Evolutionary conservation across 352 stramenopile genomes (phyloP).

Genomic region (Globisporangium perplexum): DNA sequence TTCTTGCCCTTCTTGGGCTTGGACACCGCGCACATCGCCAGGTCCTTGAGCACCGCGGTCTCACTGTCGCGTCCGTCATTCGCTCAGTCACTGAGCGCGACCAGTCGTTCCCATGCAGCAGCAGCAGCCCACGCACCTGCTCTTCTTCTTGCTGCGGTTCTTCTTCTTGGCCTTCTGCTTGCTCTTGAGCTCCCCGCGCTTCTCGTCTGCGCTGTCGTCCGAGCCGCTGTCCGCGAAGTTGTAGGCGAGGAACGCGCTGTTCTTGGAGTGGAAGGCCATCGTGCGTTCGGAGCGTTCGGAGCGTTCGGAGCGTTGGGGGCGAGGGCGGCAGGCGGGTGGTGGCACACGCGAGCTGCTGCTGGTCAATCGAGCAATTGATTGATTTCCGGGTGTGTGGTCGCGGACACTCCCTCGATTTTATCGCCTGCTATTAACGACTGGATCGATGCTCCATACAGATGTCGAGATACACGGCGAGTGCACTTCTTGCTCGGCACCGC

Average conservation of each 20-base stretch:
- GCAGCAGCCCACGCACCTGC: no score
- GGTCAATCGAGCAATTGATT: neutral
- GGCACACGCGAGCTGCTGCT: neutral
- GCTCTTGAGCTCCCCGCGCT: conserved; percentile 37
- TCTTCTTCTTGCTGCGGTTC: conserved; percentile 71
- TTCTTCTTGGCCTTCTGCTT: conserved; percentile 78
- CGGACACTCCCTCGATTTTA: neutral
- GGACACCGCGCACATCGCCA: conserved; percentile 58
- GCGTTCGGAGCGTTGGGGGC: neutral
- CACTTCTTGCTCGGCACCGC: no score
- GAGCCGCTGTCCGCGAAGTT: conserved; percentile 37
- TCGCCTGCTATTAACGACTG: neutral
- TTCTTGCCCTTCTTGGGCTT: conserved; percentile 64
- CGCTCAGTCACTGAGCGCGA: neutral
- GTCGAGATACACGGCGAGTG: neutral
- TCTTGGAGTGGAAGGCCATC: conserved; percentile 23
- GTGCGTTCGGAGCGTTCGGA: no score
- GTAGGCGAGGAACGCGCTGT: conserved; percentile 69
- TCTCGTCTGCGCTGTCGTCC: conserved; percentile 52
- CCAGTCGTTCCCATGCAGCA: no score
- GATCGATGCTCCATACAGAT: neutral
- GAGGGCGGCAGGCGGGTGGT: no score
- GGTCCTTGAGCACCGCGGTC: conserved; percentile 57
- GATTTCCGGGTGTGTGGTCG: neutral
- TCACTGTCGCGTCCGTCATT: conserved; percentile 22